Conservation (phyloP, 106 monocot species). For the Amphibolis antarctica region DNA sequence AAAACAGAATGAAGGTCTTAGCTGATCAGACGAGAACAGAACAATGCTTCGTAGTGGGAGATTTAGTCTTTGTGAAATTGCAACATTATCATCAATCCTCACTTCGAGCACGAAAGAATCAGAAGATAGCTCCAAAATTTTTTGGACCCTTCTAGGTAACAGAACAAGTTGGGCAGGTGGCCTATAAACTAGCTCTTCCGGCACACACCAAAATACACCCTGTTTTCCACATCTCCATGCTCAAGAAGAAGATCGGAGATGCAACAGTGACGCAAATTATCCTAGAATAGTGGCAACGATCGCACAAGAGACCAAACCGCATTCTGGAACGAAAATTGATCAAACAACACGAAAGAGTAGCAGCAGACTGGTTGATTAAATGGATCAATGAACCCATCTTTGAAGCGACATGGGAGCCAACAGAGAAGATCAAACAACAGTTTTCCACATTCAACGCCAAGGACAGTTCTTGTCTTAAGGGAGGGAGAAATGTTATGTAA, state of each 20-base stretch:
- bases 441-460: too few species aligned
- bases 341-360: too few species aligned
- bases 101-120: neutral
- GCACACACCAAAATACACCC: neutral
- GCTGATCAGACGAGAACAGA: neutral
- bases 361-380: too few species aligned
- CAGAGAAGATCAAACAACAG: too few species aligned
- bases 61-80: neutral
- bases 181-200: neutral
- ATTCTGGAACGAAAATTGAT: too few species aligned
- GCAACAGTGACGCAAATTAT: too few species aligned
- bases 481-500: too few species aligned
- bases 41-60: neutral
- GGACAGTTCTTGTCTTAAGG: too few species aligned
- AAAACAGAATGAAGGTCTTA: neutral
- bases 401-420: too few species aligned
- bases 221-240: neutral
- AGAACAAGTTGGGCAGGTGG: neutral
- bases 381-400: too few species aligned
- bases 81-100: slow-evolving; percentile 4
- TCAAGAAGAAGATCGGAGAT: neutral
- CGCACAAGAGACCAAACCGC: too few species aligned
- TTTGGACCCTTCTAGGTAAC: neutral
- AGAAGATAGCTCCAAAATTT: neutral
- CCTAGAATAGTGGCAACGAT: too few species aligned